These are phyloP conservation scores for Penicillium occitanis DNA, from an alignment of 2,329 filamentous ascomycete genomes.

Conservation along the genomic window DNA sequence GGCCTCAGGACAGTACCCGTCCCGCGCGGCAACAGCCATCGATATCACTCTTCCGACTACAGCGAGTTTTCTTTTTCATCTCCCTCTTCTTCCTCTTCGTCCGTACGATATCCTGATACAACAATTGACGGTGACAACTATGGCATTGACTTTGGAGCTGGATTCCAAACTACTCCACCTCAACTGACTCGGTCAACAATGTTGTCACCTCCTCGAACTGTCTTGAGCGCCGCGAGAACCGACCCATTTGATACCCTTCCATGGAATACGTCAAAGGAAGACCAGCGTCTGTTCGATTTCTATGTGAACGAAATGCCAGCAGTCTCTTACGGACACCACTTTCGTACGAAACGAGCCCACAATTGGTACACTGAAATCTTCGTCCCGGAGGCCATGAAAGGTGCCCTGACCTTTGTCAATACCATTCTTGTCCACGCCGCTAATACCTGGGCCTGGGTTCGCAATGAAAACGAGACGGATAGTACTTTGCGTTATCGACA, in stretches of 20 bases:
- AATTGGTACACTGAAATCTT: slow-evolving; percentile 43
- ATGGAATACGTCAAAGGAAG: slow-evolving; percentile 33
- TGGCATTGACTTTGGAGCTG: slow-evolving; percentile 5
- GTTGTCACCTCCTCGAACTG: slow-evolving; percentile 27
- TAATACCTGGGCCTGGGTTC: slow-evolving; percentile 41
- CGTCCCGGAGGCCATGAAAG: slow-evolving; percentile 44
- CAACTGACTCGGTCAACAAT: slow-evolving; percentile 23
- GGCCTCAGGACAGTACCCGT: background rate
- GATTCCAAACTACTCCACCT: slow-evolving; percentile 3
- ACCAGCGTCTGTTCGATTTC: slow-evolving; percentile 40
- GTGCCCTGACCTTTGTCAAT: slow-evolving; percentile 39
- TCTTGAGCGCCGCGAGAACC: slow-evolving; percentile 39
- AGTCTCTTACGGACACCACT: slow-evolving; percentile 41
- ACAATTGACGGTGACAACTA: slow-evolving; percentile 10
- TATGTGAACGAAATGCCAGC: slow-evolving; percentile 44
- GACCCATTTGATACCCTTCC: slow-evolving; percentile 42
- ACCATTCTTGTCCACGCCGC: slow-evolving; percentile 42
- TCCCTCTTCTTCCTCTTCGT: background rate
- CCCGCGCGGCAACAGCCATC: background rate
- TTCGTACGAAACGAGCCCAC: slow-evolving; percentile 35
- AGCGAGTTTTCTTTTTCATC: slow-evolving; percentile 6
- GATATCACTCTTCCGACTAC: background rate
- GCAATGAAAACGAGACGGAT: slow-evolving; percentile 34
- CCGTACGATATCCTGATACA: background rate
- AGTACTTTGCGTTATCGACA: slow-evolving; percentile 35